phyloP scores from a whole-genome alignment of 1,284 basidiomycete species.

The Amylostereum areolatum region DNA sequence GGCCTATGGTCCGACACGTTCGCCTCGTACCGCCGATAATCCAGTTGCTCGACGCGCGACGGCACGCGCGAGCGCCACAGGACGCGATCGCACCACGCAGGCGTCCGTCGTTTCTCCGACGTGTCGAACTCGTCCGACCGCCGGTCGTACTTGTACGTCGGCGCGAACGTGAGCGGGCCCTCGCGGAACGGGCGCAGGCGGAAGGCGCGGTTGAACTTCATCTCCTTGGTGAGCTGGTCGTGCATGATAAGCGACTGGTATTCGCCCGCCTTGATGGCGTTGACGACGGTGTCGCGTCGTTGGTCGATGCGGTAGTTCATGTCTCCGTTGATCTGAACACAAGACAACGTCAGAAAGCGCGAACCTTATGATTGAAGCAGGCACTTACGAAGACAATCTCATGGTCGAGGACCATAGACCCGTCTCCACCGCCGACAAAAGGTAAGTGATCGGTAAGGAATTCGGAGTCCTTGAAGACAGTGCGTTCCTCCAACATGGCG shows the following conservation, averaged over 20 bases:
- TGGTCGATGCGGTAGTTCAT: conserved; percentile 95
- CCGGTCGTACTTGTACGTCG: conserved; percentile 96
- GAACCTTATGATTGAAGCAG: not conserved
- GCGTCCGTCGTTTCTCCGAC: conserved; percentile 82
- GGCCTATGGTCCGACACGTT: conserved; percentile 86
- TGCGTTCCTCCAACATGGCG: conserved; percentile 78
- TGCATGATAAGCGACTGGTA: conserved; percentile 61
- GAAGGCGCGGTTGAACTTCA: conserved; percentile 81
- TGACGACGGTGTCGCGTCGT: conserved; percentile 75
- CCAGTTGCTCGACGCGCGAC: conserved; percentile 52
- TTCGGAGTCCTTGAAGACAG: conserved; percentile 52
- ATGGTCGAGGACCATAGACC: conserved; percentile 92
- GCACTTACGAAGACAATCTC: conserved; percentile 84
- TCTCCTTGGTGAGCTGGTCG: conserved; percentile 89
- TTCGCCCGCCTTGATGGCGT: conserved; percentile 62
- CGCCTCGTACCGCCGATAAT: conserved; percentile 76
- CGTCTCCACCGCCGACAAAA: conserved; percentile 89
- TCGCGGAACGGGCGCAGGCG: conserved; percentile 82
- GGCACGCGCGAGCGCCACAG: conserved; percentile 70
- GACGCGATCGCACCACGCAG: conserved; percentile 96
- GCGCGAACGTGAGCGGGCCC: conserved; percentile 75
- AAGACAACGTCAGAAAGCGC: not conserved
- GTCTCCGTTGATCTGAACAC: conserved; percentile 64
- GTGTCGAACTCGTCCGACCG: conserved; percentile 77
- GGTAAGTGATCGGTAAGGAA: conserved; percentile 47